Conservation (phyloP, 1,139 yeast species). For the Sugiyamaella neomexicana region DNA sequence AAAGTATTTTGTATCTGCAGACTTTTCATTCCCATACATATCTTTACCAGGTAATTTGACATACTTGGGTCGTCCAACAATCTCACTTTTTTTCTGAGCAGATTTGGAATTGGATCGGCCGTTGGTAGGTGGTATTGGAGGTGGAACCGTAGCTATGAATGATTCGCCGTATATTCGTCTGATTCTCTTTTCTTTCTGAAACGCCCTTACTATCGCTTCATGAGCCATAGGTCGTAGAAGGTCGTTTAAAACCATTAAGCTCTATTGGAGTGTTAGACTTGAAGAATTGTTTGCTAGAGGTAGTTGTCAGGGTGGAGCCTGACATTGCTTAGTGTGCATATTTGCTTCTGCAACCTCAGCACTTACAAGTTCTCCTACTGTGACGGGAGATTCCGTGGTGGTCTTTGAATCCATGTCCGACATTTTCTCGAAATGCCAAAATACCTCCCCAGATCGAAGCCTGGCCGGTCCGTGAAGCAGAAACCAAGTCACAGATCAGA, state of each 20-base stretch:
- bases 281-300: not conserved
- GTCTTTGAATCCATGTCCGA: conserved; percentile 1
- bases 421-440: not conserved
- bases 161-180: conserved; percentile 36
- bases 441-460: not conserved
- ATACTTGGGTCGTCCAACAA: conserved; percentile 36
- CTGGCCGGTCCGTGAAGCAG: not conserved
- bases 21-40: conserved; percentile 52
- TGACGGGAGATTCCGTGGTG: conserved; percentile 3
- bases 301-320: not conserved
- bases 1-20: conserved; percentile 56
- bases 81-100: conserved; percentile 27
- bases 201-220: conserved; percentile 45
- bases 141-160: conserved; percentile 31
- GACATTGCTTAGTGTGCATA: too few relatives aligned
- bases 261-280: conserved; percentile 21
- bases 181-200: conserved; percentile 44
- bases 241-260: conserved; percentile 41
- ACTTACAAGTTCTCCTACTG: conserved; percentile 20
- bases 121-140: conserved; percentile 25
- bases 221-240: conserved; percentile 47
- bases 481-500: not conserved
- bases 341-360: not conserved
- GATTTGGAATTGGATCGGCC: conserved; percentile 23
- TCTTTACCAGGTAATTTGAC: conserved; percentile 45